Evolutionary conservation across 805 yeast species (phyloP), one percentile per base, ranked within the genome.

Genomic region (Candida broadrunensis): DNA sequence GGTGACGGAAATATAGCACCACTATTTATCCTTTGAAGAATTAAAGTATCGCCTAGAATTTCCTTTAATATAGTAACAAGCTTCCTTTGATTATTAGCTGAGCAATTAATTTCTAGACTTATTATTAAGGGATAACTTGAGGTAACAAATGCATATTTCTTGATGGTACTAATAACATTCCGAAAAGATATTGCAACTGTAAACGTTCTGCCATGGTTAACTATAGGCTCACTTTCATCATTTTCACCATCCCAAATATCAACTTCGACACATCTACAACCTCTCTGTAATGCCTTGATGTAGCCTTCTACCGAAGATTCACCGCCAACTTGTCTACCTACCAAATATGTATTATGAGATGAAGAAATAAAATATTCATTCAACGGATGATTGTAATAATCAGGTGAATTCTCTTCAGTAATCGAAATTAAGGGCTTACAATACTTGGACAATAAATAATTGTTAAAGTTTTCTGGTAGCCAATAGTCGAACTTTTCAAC

Each of bases 221-320:
- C 97, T 0, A 87, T 77, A 0, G 99, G 99, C 0, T 84, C 90
- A 11, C 64, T 61, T 12, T 56, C 61, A 21, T 33, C 40, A 21
- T 41, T 35, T 12, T 42, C 44, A 12, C 70, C 70, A 65, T 91
- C 96, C 99, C 99, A 93, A 16, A 93, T 72, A 60, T 93, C 99
- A 31, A 93, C 80, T 55, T 93, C 99, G n/a, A 93, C 72, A 47
- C 97, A 90, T 34, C 97, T 72, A 53, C 98, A 93, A 1, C 99
- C 98, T 40, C 89, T 77, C 57, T 89, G 97, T 36, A 93, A 65
- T 0, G 88, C 93, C 37, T 85, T 77, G 14, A 88, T 81, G 51
- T 93, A 93, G 0, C 95, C 95, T 55, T 91, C 97, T 2, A 88
- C 80, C 0, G 97, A 88, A 0, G 97, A 84, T 3, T 78, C 81